These are phyloP conservation scores for Taxillus chinensis DNA, from an alignment of 164 flowering plant species.

Conservation along the genomic window DNA sequence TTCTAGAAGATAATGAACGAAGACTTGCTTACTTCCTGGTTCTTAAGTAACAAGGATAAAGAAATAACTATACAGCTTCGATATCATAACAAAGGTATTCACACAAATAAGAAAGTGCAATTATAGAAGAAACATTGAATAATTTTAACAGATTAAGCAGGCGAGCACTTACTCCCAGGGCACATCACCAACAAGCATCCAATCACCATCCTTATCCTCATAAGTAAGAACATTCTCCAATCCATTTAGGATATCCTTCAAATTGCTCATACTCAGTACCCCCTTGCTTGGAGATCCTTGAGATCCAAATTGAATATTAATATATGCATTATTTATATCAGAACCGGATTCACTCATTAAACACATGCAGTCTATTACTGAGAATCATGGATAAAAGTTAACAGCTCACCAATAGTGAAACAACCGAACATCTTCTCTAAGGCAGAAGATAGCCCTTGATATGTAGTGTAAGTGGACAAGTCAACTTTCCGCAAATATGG, in stretches of 20 bases:
- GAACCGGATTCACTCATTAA: background rate
- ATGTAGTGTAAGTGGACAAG: conserved; percentile 32
- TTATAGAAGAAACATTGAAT: no score
- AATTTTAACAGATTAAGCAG: background rate
- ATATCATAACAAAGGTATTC: no score
- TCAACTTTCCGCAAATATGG: conserved; percentile 61
- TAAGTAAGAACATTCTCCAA: conserved; percentile 48
- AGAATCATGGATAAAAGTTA: background rate
- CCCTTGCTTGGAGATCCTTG: conserved; percentile 27
- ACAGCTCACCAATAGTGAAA: conserved; percentile 36
- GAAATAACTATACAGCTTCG: no score
- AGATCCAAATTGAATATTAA: conserved; percentile 25
- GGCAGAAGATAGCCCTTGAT: conserved; percentile 42
- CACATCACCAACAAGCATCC: conserved; percentile 72
- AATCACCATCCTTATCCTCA: conserved; percentile 61
- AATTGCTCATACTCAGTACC: conserved; percentile 23
- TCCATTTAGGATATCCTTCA: conserved; percentile 35
- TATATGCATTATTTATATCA: no score
- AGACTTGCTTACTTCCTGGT: no score
- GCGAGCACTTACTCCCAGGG: conserved; percentile 52
- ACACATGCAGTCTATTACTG: no score
- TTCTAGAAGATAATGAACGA: no score
- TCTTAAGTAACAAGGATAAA: no score
- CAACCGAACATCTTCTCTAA: conserved; percentile 63
- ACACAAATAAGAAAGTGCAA: no score